Conservation (phyloP, 306 rosid species). For the Prosopis cineraria region DNA sequence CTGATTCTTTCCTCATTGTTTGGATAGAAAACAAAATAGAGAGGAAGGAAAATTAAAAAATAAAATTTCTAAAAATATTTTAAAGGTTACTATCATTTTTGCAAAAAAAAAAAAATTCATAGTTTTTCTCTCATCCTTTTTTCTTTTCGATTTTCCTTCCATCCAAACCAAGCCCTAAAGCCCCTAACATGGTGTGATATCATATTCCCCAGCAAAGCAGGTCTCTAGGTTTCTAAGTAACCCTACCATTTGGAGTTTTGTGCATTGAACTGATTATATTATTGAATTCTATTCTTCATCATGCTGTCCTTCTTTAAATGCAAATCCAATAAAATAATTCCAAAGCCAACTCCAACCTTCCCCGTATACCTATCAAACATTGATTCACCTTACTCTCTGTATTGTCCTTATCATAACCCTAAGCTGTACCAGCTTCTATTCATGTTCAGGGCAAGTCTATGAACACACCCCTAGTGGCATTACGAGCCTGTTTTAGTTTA, state of each 20-base stretch:
- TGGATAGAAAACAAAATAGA: too few relatives aligned
- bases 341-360: constrained; percentile 2
- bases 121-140: too few relatives aligned
- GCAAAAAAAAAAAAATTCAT: too few relatives aligned
- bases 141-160: too few relatives aligned
- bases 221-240: neutral
- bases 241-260: constrained; percentile 35
- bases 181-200: neutral
- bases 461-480: neutral
- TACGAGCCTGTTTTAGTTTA: neutral
- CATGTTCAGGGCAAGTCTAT: neutral
- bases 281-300: constrained; percentile 20
- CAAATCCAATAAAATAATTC: constrained; percentile 29
- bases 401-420: neutral
- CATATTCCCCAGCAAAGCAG: neutral
- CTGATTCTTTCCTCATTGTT: too few relatives aligned
- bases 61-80: too few relatives aligned
- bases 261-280: constrained; percentile 17
- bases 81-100: too few relatives aligned
- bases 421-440: neutral
- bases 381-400: neutral
- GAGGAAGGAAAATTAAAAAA: too few relatives aligned
- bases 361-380: neutral
- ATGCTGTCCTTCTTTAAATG: constrained; percentile 26
- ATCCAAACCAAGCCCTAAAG: constrained; percentile 31